Conservation (phyloP, 129 eudicot species). For the Flaveria sonorensis region DNA sequence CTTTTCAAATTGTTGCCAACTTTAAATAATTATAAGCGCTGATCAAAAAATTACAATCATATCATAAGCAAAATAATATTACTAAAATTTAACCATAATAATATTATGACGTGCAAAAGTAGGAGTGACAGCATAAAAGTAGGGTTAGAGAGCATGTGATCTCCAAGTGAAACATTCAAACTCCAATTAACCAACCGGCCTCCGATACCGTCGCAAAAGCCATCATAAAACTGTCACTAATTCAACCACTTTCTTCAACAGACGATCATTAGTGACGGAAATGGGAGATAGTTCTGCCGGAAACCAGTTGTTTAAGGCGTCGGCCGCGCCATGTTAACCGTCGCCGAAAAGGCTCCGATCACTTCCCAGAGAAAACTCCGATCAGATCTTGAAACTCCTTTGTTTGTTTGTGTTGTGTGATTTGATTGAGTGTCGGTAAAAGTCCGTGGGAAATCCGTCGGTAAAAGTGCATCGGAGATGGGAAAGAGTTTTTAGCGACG, state of each 20-base stretch:
- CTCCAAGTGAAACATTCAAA: slow-evolving; percentile 41
- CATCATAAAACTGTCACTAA: slow-evolving; percentile 30
- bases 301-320: slow-evolving; percentile 32
- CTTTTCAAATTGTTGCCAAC: too few relatives aligned
- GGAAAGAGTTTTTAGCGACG: too few relatives aligned
- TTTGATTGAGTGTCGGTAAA: not conserved
- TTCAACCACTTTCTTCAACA: slow-evolving; percentile 4
- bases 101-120: not conserved
- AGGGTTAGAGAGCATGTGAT: slow-evolving; percentile 20
- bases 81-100: not conserved
- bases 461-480: too few relatives aligned
- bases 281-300: slow-evolving; percentile 51
- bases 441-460: too few relatives aligned
- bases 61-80: too few relatives aligned
- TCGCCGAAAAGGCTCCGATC: slow-evolving; percentile 53
- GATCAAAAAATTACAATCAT: too few relatives aligned
- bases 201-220: slow-evolving; percentile 28
- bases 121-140: slow-evolving; percentile 21
- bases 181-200: slow-evolving; percentile 22
- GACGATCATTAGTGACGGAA: not conserved
- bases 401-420: not conserved
- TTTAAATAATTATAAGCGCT: too few relatives aligned
- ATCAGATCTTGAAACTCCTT: slow-evolving; percentile 46
- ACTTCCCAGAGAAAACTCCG: slow-evolving; percentile 44
- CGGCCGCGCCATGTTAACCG: slow-evolving; percentile 45